These are phyloP conservation scores for Saccharomyces paradoxus DNA, from an alignment of 805 yeast genomes.

Conservation along the genomic window DNA sequence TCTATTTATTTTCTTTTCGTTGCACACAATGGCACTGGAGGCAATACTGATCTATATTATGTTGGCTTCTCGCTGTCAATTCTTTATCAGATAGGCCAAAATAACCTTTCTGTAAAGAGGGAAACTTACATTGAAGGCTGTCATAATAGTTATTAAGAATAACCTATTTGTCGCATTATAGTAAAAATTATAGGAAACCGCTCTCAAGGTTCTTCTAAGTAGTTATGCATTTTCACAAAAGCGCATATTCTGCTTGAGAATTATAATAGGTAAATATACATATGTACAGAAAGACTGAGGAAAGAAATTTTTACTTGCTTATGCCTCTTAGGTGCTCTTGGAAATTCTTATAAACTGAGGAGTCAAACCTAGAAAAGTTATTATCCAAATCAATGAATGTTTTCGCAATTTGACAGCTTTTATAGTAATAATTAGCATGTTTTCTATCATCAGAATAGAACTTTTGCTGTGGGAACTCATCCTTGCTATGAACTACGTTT, in stretches of 20 bases:
- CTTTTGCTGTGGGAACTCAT: conserved; percentile 9
- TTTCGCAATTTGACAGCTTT: conserved; percentile 53
- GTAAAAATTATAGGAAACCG: too few relatives aligned
- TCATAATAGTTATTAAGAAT: too few relatives aligned
- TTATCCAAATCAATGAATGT: conserved; percentile 56
- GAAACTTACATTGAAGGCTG: too few relatives aligned
- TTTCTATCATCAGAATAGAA: not conserved
- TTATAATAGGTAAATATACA: not conserved
- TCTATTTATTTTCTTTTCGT: not conserved
- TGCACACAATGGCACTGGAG: not conserved
- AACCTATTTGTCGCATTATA: too few relatives aligned
- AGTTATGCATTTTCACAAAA: too few relatives aligned
- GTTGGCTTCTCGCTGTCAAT: not conserved
- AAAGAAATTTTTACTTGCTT: not conserved
- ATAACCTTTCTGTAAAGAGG: too few relatives aligned
- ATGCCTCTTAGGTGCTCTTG: conserved; percentile 20
- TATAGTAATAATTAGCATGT: conserved; percentile 39
- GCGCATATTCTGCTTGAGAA: too few relatives aligned
- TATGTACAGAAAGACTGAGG: not conserved
- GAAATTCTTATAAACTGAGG: conserved; percentile 38
- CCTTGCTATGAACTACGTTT: not conserved
- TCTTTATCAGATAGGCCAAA: too few relatives aligned
- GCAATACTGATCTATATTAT: not conserved
- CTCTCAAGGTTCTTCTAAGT: too few relatives aligned
- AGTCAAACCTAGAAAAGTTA: conserved; percentile 50